These are phyloP conservation scores for Exophiala dermatitidis DNA, from an alignment of 2,329 filamentous ascomycete genomes.

Conservation along the genomic window DNA sequence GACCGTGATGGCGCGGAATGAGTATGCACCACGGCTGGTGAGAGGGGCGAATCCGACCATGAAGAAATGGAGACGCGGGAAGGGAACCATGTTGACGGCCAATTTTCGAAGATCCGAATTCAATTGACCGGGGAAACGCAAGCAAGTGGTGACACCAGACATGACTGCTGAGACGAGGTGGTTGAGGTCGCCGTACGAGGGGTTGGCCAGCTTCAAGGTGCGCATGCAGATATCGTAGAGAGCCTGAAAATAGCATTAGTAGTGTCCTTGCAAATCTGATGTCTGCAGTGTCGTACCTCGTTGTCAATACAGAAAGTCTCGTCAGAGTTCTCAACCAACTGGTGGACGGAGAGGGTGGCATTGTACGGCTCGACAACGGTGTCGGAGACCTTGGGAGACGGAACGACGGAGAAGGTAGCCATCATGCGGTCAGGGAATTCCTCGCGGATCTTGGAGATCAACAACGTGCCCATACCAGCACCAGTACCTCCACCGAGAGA, in stretches of 20 bases:
- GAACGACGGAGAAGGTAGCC: slow-evolving; percentile 98
- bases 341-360: slow-evolving; percentile 96
- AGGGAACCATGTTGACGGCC: slow-evolving; percentile 99
- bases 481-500: slow-evolving; percentile 99
- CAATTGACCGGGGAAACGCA: slow-evolving; percentile 98
- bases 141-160: slow-evolving; percentile 96
- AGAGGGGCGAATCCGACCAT: slow-evolving; percentile 99
- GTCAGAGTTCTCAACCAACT: slow-evolving; percentile 99
- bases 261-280: neutral
- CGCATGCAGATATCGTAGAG: slow-evolving; percentile 99
- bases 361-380: slow-evolving; percentile 99
- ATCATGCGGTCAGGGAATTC: slow-evolving; percentile 99
- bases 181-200: slow-evolving; percentile 98
- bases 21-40: slow-evolving; percentile 83
- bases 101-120: slow-evolving; percentile 99
- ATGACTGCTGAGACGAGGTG: slow-evolving; percentile 99
- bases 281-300: slow-evolving; percentile 51
- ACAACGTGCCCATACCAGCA: slow-evolving; percentile 98
- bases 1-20: slow-evolving; percentile 95
- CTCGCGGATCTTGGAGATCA: slow-evolving; percentile 99
- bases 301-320: slow-evolving; percentile 99
- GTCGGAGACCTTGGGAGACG: slow-evolving; percentile 98
- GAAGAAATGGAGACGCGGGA: slow-evolving; percentile 99
- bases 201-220: slow-evolving; percentile 96
- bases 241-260: slow-evolving; percentile 46